A percentile compares a stretch with the other conserved stretches of the same genome.
Evolutionary conservation across 2,329 filamentous ascomycete species (phyloP).

Genomic region (Fusarium floridanum): DNA sequence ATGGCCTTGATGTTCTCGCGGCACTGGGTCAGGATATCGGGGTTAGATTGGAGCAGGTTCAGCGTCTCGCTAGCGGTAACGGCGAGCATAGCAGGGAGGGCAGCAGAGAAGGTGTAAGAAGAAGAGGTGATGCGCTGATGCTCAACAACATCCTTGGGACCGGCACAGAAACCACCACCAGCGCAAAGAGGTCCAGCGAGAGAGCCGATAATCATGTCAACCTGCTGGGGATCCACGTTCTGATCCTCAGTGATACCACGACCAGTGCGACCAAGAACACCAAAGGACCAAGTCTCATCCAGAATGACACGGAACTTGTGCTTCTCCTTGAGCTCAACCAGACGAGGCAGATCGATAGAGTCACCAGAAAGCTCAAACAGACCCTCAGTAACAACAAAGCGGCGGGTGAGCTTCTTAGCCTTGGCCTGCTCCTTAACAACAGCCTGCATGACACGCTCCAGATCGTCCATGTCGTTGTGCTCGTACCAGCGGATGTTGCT

Average conservation of each 20-base stretch:
- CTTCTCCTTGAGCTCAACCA: slow-evolving; percentile 93
- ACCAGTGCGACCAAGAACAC: slow-evolving; percentile 90
- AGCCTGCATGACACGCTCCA: slow-evolving; percentile 86
- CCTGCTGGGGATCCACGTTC: slow-evolving; percentile 91
- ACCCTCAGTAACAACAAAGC: slow-evolving; percentile 97
- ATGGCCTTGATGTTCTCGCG: slow-evolving; percentile 90
- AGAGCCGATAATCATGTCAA: slow-evolving; percentile 98
- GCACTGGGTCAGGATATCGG: slow-evolving; percentile 82
- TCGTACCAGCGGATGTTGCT: slow-evolving; percentile 95
- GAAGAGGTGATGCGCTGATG: slow-evolving; percentile 95
- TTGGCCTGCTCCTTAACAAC: slow-evolving; percentile 88
- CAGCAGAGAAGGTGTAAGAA: slow-evolving; percentile 95
- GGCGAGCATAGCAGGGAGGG: slow-evolving; percentile 90
- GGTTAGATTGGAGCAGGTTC: slow-evolving; percentile 85
- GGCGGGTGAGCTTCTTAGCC: slow-evolving; percentile 87
- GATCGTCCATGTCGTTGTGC: slow-evolving; percentile 94
- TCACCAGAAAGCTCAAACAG: slow-evolving; percentile 93
- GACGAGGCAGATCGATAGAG: slow-evolving; percentile 83
- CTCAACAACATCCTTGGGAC: slow-evolving; percentile 90
- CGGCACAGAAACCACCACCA: slow-evolving; percentile 96
- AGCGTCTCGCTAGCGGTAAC: slow-evolving; percentile 97
- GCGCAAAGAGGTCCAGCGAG: slow-evolving; percentile 91
- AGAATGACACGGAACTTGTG: slow-evolving; percentile 99
- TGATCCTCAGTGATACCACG: slow-evolving; percentile 95
- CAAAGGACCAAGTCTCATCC: slow-evolving; percentile 98